Percentiles rank a stretch among this genome's conserved stretches.
Conservation (phyloP, 164 flowering plant genomes). For the Vitis amurensis region DNA sequence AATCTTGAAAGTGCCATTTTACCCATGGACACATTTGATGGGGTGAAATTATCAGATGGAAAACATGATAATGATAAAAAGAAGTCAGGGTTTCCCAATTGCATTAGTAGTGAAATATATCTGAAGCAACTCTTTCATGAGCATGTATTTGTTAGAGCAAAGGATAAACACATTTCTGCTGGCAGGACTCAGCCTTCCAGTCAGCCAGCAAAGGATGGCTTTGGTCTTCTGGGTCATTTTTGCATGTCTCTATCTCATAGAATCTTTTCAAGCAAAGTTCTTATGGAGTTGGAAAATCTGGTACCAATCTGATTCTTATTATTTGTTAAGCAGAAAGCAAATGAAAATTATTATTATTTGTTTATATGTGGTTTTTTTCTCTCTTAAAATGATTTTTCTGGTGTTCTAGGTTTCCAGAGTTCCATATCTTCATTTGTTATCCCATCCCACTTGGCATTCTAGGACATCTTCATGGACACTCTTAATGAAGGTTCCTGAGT, state of each 20-base stretch:
- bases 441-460: constrained; percentile 95
- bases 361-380: neutral
- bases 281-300: constrained; percentile 76
- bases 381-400: neutral
- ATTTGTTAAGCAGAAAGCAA: neutral
- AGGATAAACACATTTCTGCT: constrained; percentile 37
- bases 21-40: constrained; percentile 45
- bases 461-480: constrained; percentile 93
- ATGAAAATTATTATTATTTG: neutral
- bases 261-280: constrained; percentile 79
- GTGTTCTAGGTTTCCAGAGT: constrained; percentile 53
- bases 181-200: constrained; percentile 36
- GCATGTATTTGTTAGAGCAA: constrained; percentile 51
- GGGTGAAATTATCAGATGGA: constrained; percentile 30
- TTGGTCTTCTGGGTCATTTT: constrained; percentile 80
- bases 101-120: constrained; percentile 69
- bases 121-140: constrained; percentile 83
- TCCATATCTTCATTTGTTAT: constrained; percentile 69
- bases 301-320: constrained; percentile 35
- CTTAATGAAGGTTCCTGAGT: constrained; percentile 66
- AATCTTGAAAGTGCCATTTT: constrained; percentile 36
- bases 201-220: constrained; percentile 45
- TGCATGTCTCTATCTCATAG: constrained; percentile 88
- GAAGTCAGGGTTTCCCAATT: constrained; percentile 41
- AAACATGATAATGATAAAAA: constrained; percentile 20